Conservation (phyloP, 352 stramenopile genomes). For the Globisporangium recalcitrans region DNA sequence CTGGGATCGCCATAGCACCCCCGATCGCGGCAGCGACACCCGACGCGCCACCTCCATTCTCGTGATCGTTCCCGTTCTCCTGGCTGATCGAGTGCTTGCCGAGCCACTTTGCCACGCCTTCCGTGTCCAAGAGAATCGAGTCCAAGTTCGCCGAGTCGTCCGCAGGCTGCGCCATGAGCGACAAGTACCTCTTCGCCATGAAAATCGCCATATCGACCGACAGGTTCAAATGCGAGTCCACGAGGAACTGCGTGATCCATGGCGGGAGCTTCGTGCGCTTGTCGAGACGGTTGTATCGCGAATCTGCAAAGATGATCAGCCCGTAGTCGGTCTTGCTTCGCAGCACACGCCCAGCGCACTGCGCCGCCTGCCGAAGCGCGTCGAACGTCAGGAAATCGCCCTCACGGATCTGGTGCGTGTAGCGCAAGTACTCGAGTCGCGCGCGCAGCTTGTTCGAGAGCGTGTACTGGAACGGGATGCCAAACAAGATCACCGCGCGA, state of each 20-base stretch:
- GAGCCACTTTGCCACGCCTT: slow-evolving; percentile 84
- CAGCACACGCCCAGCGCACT: slow-evolving; percentile 98
- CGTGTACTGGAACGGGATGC: slow-evolving; percentile 99
- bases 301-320: slow-evolving; percentile 98
- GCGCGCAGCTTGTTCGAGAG: slow-evolving; percentile 91
- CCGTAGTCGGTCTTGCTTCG: slow-evolving; percentile 99
- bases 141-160: slow-evolving; percentile 90
- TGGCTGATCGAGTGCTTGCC: slow-evolving; percentile 25
- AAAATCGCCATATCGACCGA: slow-evolving; percentile 95
- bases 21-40: neutral
- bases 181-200: slow-evolving; percentile 94
- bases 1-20: slow-evolving; percentile 1
- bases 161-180: slow-evolving; percentile 95
- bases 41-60: neutral
- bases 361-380: slow-evolving; percentile 94
- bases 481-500: slow-evolving; percentile 96
- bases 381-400: slow-evolving; percentile 99
- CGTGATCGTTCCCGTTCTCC: neutral
- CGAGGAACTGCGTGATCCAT: slow-evolving; percentile 98
- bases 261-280: slow-evolving; percentile 97
- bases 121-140: slow-evolving; percentile 90
- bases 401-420: slow-evolving; percentile 90
- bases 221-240: slow-evolving; percentile 94
- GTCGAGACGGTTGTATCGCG: slow-evolving; percentile 96
- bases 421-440: slow-evolving; percentile 95